phyloP scores from a whole-genome alignment of 192 early-diverging fungal genomes.

The Umbelopsis sp. region DNA sequence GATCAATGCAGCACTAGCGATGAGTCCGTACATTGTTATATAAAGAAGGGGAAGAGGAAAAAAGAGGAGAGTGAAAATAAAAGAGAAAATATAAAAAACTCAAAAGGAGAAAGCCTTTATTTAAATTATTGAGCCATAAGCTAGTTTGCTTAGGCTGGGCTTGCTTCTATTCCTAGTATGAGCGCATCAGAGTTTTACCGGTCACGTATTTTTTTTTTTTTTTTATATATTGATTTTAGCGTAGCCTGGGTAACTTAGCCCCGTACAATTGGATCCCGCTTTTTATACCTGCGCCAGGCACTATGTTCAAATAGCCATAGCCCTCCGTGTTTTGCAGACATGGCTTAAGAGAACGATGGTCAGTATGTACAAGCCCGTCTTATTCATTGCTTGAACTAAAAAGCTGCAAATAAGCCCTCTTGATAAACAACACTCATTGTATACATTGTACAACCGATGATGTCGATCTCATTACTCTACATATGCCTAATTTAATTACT shows the following conservation, averaged over 20 bases:
- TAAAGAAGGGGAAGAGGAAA: neutral
- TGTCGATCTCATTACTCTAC: no score
- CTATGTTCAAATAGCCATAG: neutral
- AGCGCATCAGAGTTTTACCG: constrained; percentile 2
- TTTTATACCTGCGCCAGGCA: neutral
- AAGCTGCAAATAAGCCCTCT: no score
- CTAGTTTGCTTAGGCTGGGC: no score
- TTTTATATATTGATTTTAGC: neutral
- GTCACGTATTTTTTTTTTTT: neutral
- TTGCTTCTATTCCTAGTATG: neutral
- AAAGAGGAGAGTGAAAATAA: neutral
- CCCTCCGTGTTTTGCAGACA: neutral
- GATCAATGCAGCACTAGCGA: constrained; percentile 18
- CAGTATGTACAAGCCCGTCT: no score
- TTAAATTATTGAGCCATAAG: constrained; percentile 9
- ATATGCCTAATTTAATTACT: no score
- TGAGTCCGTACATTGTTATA: neutral
- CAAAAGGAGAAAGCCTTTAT: neutral
- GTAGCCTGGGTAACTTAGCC: constrained; percentile 9
- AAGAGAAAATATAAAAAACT: neutral
- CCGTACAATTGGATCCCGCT: neutral
- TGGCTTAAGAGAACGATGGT: no score
- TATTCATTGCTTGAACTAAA: no score
- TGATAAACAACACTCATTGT: no score
- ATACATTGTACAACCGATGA: no score